Conservation (phyloP, 257 asterid genomes). For the Lycium ferocissimum region DNA sequence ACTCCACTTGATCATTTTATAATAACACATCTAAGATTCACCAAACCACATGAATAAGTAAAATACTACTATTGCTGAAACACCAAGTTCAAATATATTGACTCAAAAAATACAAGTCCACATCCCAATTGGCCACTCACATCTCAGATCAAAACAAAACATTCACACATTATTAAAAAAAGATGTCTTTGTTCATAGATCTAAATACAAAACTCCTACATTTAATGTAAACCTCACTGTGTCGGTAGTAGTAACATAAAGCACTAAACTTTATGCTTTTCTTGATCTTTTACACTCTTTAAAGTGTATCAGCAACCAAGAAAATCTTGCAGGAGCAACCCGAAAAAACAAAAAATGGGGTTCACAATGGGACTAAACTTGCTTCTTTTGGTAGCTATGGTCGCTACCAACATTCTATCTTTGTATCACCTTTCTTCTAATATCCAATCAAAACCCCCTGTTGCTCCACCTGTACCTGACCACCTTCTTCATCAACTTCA, state of each 20-base stretch:
- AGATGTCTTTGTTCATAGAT: not conserved
- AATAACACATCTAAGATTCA: conserved; percentile 2
- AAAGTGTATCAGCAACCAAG: conserved; percentile 29
- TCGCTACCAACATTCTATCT: conserved; percentile 94
- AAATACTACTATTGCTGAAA: not conserved
- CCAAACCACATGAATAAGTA: not conserved
- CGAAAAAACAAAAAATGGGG: conserved; percentile 48
- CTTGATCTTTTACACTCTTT: conserved; percentile 19
- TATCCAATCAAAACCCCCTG: conserved; percentile 63
- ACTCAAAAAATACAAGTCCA: not conserved
- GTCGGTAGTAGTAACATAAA: conserved; percentile 1
- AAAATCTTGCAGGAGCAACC: not conserved
- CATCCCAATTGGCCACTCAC: not conserved
- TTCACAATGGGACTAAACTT: conserved; percentile 90
- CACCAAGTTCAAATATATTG: not conserved
- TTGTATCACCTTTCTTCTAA: conserved; percentile 97
- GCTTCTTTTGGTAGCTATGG: conserved; percentile 86
- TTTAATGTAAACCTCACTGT: not conserved
- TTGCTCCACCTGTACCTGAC: conserved; percentile 75
- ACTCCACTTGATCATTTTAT: conserved; percentile 20
- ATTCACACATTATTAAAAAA: not conserved
- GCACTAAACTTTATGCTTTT: conserved; percentile 21
- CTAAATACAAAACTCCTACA: not conserved
- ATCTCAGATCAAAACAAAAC: conserved; percentile 27
- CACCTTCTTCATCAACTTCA: conserved; percentile 96